Evolutionary conservation across 345 rosid species (phyloP).

Genomic region (Psidium friedrichsthalianum): DNA sequence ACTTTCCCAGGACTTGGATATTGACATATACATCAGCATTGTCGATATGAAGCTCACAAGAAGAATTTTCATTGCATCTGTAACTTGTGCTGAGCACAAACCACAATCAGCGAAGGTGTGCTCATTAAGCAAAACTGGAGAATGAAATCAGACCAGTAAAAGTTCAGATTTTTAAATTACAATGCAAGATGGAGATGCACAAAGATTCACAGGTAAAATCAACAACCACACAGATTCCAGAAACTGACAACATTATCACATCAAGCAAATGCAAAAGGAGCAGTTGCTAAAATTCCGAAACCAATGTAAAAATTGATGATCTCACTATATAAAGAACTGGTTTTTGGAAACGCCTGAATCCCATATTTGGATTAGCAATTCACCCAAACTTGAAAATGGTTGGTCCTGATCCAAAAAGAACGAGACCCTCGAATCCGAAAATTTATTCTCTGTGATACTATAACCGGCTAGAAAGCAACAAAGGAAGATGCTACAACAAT

Average conservation of each 20-base stretch:
- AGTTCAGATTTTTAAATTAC: neutral
- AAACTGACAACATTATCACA: neutral
- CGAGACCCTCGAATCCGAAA: slow-evolving; percentile 13
- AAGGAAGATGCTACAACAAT: slow-evolving; percentile 1
- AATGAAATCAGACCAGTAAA: neutral
- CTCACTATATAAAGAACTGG: neutral
- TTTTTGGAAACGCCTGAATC: slow-evolving; percentile 15
- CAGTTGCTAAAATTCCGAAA: neutral
- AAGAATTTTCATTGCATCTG: neutral
- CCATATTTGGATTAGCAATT: slow-evolving; percentile 11
- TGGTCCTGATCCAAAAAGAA: slow-evolving; percentile 12
- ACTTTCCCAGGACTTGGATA: neutral
- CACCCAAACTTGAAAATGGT: slow-evolving; percentile 12
- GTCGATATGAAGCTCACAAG: neutral
- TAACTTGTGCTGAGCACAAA: neutral
- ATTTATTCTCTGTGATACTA: slow-evolving; percentile 13
- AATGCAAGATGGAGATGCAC: neutral
- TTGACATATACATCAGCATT: neutral
- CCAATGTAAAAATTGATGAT: neutral
- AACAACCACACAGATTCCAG: neutral
- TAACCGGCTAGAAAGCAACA: slow-evolving; percentile 13
- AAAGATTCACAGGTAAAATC: neutral
- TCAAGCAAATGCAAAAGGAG: neutral
- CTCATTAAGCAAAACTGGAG: neutral
- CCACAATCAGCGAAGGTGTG: neutral